Evolutionary conservation across 225 moss, liverwort and hornwort genomes (phyloP), one percentile per base, ranked within the genome.

Genomic region (Bryum argenteum): DNA sequence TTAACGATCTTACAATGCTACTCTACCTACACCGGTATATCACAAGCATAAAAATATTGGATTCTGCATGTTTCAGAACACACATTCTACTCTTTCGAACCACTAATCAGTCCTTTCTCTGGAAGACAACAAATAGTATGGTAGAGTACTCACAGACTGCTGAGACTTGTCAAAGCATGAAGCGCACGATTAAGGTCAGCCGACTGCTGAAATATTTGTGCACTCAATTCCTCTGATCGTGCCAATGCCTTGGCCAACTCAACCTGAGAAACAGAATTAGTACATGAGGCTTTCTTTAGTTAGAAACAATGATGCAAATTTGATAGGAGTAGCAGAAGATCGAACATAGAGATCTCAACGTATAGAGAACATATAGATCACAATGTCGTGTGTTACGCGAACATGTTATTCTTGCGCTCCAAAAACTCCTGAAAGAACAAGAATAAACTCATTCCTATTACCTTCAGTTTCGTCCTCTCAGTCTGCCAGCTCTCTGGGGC

Each of bases 161-260:
- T 84, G 42, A 96, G 89, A 65, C 83, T 80, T 37, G 87, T 82
- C 66, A 85, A 85, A 72, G 89, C 81, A 60, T 91, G 84, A 65
- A 87, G 77, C 24, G 89, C 89, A 71, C 89, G 88, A 83, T 90
- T 96, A 42, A 93, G 81, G 61, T 89, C 87, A 61, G 85, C 83
- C 24, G 91, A 89, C 61, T 89, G 89, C 80, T 89, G 87, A 40
- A 82, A 83, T 67, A 88, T 22, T 44, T 85, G 82, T 13, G 96
- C 85, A 84, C 83, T 85, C 41, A 87, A 66, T 69, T 96, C 89
- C 72, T 88, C 91, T 24, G 84, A 86, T 23, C 66, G 79, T 55
- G 83, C 83, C 85, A 85, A 80, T 39, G 85, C 82, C 71, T 82
- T 85, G 50, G 91, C 93, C 71, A 91, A 78, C 58, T 93, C 88